These are phyloP conservation scores for Piromyces sp. DNA, from an alignment of 192 early-diverging fungal genomes.

Conservation along the genomic window DNA sequence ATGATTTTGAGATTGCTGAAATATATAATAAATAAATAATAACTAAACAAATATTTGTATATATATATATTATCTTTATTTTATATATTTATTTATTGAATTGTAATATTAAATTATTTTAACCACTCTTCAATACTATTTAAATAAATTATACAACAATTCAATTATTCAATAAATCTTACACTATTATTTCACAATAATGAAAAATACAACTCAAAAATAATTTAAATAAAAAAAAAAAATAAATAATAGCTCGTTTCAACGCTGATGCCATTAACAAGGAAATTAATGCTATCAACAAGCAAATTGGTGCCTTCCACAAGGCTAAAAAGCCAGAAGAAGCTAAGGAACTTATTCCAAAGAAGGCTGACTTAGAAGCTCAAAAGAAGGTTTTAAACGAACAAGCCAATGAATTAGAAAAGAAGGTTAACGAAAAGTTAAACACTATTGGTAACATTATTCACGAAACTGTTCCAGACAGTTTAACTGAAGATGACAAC, in stretches of 20 bases:
- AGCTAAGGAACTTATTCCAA: constrained; percentile 45
- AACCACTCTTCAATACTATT: no score
- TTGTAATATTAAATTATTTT: no score
- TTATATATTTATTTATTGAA: no score
- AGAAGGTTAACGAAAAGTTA: constrained; percentile 40
- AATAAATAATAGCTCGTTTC: constrained; percentile 66
- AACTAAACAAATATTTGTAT: no score
- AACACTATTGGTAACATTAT: constrained; percentile 79
- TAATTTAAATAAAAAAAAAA: no score
- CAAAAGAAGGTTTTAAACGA: constrained; percentile 42
- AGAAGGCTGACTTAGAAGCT: constrained; percentile 56
- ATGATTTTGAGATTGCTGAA: no score
- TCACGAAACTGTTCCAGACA: constrained; percentile 73
- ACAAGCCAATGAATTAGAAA: constrained; percentile 48
- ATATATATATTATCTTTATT: no score
- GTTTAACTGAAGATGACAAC: constrained; percentile 60
- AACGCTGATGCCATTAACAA: constrained; percentile 76
- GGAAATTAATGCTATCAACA: constrained; percentile 77
- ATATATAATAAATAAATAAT: no score
- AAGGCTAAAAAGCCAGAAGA: constrained; percentile 58
- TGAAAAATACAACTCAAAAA: no score
- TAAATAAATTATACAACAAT: no score
- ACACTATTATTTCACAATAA: no score
- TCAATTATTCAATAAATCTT: no score
- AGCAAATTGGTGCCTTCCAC: constrained; percentile 70